These are phyloP conservation scores for Maudiozyma saulgeensis DNA, from an alignment of 805 yeast species.

Conservation along the genomic window DNA sequence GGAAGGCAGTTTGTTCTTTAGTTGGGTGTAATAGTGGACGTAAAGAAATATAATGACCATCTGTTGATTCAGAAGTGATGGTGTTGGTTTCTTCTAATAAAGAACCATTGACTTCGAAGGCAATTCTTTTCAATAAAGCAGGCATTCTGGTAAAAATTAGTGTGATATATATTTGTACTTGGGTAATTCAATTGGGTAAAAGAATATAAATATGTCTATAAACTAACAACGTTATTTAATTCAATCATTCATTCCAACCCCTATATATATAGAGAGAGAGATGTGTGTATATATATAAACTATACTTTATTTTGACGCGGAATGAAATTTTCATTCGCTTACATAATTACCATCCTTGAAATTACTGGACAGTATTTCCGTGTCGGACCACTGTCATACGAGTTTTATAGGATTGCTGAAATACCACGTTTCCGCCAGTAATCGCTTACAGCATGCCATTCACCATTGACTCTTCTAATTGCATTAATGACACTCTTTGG, in stretches of 20 bases:
- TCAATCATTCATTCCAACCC: no score
- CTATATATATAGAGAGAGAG: no score
- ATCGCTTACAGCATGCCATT: constrained; percentile 72
- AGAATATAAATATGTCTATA: neutral
- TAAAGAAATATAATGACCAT: constrained; percentile 30
- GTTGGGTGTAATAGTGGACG: constrained; percentile 30
- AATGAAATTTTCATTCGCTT: no score
- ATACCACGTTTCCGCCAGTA: constrained; percentile 79
- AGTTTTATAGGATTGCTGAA: constrained; percentile 6
- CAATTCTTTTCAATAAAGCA: constrained; percentile 23
- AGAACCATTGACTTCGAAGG: constrained; percentile 22
- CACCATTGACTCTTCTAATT: constrained; percentile 32
- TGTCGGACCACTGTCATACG: neutral
- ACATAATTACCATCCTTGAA: no score
- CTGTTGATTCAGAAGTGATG: constrained; percentile 23
- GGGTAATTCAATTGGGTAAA: neutral
- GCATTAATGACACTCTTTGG: constrained; percentile 54
- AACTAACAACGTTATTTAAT: no score
- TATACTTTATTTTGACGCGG: no score
- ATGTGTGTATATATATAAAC: no score
- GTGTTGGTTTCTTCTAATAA: constrained; percentile 26
- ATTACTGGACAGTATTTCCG: no score
- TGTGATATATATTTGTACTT: neutral
- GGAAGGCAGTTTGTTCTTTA: constrained; percentile 28
- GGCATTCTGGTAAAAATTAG: constrained; percentile 13